Evolutionary conservation across 1,139 yeast genomes (phyloP).

Genomic region (Schizosaccharomyces versatilis): DNA sequence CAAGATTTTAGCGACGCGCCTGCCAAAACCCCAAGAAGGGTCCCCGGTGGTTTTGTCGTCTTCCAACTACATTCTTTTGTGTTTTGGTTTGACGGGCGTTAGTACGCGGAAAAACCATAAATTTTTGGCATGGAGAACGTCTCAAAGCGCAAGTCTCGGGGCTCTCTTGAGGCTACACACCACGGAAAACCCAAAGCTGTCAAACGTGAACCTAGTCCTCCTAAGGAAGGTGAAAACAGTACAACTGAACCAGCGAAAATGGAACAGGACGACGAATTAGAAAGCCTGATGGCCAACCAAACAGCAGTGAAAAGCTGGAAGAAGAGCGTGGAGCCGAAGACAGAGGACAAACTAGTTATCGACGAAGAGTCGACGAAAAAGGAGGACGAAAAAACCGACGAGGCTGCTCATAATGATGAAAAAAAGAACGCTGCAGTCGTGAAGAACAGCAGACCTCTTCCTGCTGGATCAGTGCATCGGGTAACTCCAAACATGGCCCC

Average conservation of each 20-base stretch:
- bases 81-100: no score
- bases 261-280: not conserved
- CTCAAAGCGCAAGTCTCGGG: not conserved
- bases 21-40: no score
- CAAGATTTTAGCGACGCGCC: no score
- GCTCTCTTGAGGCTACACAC: not conserved
- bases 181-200: not conserved
- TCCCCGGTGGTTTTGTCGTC: no score
- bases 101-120: no score
- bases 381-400: not conserved
- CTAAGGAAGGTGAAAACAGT: not conserved
- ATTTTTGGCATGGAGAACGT: not conserved
- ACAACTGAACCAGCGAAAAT: not conserved
- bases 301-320: not conserved
- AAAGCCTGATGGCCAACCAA: not conserved
- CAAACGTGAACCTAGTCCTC: not conserved
- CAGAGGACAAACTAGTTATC: no score
- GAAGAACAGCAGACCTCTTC: not conserved
- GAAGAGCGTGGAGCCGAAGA: not conserved
- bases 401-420: not conserved
- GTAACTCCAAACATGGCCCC: not conserved
- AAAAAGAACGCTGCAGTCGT: no score
- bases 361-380: not conserved
- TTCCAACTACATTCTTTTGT: no score
- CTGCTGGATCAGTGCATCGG: slow-evolving; percentile 2